Conservation (phyloP, 2,329 filamentous ascomycete species). For the Pseudogymnoascus sp. region DNA sequence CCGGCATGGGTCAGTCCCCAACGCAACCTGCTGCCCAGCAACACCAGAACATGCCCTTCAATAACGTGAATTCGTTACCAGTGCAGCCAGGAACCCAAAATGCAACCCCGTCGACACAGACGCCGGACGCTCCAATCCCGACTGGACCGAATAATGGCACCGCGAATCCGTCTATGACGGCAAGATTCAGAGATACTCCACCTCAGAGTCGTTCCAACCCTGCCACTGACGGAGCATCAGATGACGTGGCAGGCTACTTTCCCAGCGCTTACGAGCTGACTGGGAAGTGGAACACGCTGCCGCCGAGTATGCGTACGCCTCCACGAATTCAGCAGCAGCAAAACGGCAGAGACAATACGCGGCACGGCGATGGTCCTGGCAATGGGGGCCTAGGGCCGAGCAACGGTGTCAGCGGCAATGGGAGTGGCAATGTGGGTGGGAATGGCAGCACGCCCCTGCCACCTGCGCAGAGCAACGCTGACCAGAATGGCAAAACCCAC, state of each 20-base stretch:
- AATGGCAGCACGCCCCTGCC: not conserved
- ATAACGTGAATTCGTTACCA: not conserved
- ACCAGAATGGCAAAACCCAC: not conserved
- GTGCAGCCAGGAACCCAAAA: not conserved
- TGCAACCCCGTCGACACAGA: not conserved
- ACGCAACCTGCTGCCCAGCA: not conserved
- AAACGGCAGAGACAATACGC: not conserved
- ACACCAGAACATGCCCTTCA: not conserved
- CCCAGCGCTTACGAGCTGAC: slow-evolving; percentile 2
- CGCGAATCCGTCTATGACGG: not conserved
- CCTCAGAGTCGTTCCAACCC: not conserved
- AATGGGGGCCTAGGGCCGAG: not conserved
- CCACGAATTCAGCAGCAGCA: not conserved
- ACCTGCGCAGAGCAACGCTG: not conserved
- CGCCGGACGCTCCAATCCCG: not conserved
- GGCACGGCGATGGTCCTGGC: not conserved
- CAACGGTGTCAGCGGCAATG: not conserved
- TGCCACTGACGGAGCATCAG: not conserved
- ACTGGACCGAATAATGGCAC: not conserved
- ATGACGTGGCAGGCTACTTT: not conserved
- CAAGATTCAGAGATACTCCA: not conserved
- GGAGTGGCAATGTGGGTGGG: not conserved
- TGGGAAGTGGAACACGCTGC: not conserved
- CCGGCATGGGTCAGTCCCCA: not conserved
- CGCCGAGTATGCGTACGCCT: not conserved